Evolutionary conservation across 768 basidiomycete species (phyloP).

Genomic region (Paxillus rubicundulus): DNA sequence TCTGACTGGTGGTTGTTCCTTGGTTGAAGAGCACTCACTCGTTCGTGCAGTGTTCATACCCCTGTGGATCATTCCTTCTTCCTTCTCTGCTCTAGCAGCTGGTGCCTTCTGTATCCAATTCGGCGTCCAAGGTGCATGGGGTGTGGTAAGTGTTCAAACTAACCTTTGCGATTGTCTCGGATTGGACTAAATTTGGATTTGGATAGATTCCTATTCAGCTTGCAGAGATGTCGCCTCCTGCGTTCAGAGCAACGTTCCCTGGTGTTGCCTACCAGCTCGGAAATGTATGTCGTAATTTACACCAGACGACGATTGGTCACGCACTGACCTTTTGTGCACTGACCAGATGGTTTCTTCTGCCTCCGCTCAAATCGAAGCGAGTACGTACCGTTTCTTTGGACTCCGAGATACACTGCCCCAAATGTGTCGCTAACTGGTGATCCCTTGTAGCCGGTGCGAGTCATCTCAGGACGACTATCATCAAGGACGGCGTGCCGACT

Average conservation of each 20-base stretch:
- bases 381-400: constrained; percentile 8
- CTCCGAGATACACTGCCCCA: too few relatives aligned
- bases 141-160: constrained; percentile 53
- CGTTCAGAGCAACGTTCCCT: constrained; percentile 85
- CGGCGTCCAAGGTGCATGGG: constrained; percentile 90
- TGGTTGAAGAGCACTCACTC: not conserved
- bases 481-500: constrained; percentile 34
- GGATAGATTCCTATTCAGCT: constrained; percentile 69
- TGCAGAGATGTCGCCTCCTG: constrained; percentile 81
- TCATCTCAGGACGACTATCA: constrained; percentile 50
- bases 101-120: constrained; percentile 87
- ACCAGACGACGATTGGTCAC: not conserved
- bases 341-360: constrained; percentile 63
- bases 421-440: not conserved
- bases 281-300: constrained; percentile 39
- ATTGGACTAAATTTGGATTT: not conserved
- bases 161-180: not conserved
- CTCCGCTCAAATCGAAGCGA: constrained; percentile 52
- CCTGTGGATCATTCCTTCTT: constrained; percentile 76
- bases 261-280: constrained; percentile 85
- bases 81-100: constrained; percentile 66
- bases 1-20: constrained; percentile 63
- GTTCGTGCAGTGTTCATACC: constrained; percentile 52
- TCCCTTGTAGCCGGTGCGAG: constrained; percentile 51
- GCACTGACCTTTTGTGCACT: not conserved